A percentile compares a stretch with the other conserved stretches of the same genome.
Evolutionary conservation across 148 eudicot species (phyloP).

Genomic region (Beta vulgaris): DNA sequence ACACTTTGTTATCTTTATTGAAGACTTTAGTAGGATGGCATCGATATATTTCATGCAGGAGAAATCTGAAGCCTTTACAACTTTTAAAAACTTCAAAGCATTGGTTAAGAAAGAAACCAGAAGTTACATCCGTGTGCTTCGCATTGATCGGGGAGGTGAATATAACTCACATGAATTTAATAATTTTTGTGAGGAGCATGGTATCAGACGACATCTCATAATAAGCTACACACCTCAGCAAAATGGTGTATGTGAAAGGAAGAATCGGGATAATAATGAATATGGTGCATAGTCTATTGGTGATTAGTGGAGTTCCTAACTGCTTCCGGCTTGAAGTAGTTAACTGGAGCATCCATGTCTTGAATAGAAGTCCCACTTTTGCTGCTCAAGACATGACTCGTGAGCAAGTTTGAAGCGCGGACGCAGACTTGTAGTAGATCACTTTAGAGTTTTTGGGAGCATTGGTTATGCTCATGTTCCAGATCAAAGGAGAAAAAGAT

Average conservation of each 20-base stretch:
- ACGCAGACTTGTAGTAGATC: not conserved
- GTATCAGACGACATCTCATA: not conserved
- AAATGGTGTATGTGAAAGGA: not conserved
- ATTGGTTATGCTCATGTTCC: too few relatives aligned
- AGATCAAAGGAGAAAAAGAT: too few relatives aligned
- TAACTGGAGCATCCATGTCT: constrained; percentile 12
- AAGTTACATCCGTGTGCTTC: not conserved
- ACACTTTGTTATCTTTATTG: too few relatives aligned
- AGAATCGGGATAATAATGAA: constrained; percentile 23
- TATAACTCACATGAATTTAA: too few relatives aligned
- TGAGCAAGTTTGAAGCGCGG: constrained; percentile 8
- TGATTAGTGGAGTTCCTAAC: constrained; percentile 16
- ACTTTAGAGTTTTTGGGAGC: constrained; percentile 5
- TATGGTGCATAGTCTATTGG: constrained; percentile 19
- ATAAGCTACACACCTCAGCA: constrained; percentile 1
- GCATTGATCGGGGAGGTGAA: too few relatives aligned
- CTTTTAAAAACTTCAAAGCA: constrained; percentile 13
- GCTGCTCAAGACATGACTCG: constrained; percentile 17
- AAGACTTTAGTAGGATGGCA: too few relatives aligned
- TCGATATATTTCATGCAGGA: not conserved
- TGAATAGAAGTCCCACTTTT: constrained; percentile 20
- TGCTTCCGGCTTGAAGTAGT: constrained; percentile 21
- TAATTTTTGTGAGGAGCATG: too few relatives aligned
- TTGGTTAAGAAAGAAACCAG: not conserved
- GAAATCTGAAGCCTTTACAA: constrained; percentile 13